Evolutionary conservation across 768 basidiomycete genomes (phyloP).

Genomic region (Dioszegia hungarica): DNA sequence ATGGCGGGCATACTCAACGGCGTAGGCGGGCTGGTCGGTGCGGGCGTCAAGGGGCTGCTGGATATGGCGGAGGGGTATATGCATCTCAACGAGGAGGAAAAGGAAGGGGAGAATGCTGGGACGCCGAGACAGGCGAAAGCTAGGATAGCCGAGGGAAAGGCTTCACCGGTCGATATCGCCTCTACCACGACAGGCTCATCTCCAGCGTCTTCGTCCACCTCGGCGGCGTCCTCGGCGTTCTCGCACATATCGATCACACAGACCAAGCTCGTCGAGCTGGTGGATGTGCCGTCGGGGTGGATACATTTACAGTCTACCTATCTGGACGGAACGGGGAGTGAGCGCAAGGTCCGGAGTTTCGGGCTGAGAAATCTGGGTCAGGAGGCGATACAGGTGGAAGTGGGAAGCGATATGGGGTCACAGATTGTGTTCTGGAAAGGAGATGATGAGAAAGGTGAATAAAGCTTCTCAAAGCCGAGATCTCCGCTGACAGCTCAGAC

Average conservation of each 20-base stretch:
- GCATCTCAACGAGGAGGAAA: background rate
- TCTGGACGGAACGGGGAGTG: slow-evolving; percentile 20
- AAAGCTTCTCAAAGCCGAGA: background rate
- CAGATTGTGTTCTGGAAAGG: slow-evolving; percentile 33
- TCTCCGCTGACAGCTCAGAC: background rate
- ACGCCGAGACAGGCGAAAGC: background rate
- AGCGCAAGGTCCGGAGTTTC: slow-evolving; percentile 27
- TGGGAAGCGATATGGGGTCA: slow-evolving; percentile 26
- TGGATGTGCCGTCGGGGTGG: slow-evolving; percentile 42
- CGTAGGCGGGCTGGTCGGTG: slow-evolving; percentile 31
- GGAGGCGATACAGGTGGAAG: slow-evolving; percentile 20
- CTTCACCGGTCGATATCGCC: background rate
- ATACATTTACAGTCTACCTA: slow-evolving; percentile 42
- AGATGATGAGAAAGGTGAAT: slow-evolving; percentile 36
- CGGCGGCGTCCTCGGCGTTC: background rate
- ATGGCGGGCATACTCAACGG: slow-evolving; percentile 30
- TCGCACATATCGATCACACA: slow-evolving; percentile 2
- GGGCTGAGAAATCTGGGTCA: slow-evolving; percentile 25
- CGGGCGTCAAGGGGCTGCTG: slow-evolving; percentile 34
- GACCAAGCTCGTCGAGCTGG: slow-evolving; percentile 15
- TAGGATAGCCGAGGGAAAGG: background rate
- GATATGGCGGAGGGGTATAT: slow-evolving; percentile 30
- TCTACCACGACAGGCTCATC: background rate
- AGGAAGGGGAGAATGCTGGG: background rate
- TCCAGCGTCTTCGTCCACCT: slow-evolving; percentile 3